Evolutionary conservation across 306 rosid genomes (phyloP).

Genomic region (Begonia fuchsioides): DNA sequence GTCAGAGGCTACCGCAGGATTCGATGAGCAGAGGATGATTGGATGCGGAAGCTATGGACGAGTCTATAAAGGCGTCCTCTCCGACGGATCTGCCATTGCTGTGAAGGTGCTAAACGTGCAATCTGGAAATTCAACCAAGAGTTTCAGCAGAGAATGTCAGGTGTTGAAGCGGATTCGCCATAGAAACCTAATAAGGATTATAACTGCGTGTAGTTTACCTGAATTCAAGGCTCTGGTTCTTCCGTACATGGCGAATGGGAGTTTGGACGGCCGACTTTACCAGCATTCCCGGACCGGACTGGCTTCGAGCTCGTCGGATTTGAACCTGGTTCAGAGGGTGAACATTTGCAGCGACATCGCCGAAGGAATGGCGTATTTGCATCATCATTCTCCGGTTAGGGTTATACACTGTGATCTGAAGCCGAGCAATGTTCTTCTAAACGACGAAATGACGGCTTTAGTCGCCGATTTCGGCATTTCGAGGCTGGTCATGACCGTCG

Average conservation of each 20-base stretch:
- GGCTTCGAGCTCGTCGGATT: conserved; percentile 28
- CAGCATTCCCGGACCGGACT: conserved; percentile 20
- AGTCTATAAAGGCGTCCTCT: conserved; percentile 46
- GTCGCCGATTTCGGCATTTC: conserved; percentile 68
- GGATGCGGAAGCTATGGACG: conserved; percentile 54
- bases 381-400: conserved; percentile 57
- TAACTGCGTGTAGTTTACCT: conserved; percentile 63
- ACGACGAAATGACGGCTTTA: conserved; percentile 60
- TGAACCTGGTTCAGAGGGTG: conserved; percentile 46
- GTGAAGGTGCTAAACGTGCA: conserved; percentile 48
- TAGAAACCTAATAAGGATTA: conserved; percentile 52
- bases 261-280: conserved; percentile 48
- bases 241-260: conserved; percentile 66
- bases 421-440: conserved; percentile 60
- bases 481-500: conserved; percentile 34
- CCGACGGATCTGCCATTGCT: conserved; percentile 37
- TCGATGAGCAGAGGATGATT: conserved; percentile 36
- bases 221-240: conserved; percentile 69
- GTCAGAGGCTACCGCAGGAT: conserved; percentile 49
- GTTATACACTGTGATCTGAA: conserved; percentile 68
- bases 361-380: conserved; percentile 75
- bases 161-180: conserved; percentile 63
- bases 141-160: conserved; percentile 53
- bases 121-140: conserved; percentile 48
- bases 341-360: conserved; percentile 64